Evolutionary conservation across 2,329 filamentous ascomycete genomes (phyloP).

Genomic region (Epichloe uncinata): DNA sequence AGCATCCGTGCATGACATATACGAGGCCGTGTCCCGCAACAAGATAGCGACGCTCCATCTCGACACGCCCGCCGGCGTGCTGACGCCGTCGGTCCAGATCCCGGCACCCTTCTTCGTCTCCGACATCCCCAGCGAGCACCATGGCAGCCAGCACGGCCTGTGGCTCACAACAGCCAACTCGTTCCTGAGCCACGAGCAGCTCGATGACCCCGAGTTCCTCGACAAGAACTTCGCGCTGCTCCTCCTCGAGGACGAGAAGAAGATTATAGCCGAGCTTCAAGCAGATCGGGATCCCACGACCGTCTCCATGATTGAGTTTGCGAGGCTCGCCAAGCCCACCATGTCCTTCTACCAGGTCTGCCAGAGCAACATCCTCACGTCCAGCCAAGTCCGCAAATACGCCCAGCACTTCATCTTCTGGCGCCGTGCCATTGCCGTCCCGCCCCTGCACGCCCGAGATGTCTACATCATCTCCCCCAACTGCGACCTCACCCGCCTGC

Average conservation of each 20-base stretch:
- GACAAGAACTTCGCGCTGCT: conserved; percentile 81
- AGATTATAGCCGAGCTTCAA: conserved; percentile 60
- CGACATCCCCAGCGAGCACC: conserved; percentile 56
- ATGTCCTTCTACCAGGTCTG: conserved; percentile 59
- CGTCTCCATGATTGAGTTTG: conserved; percentile 67
- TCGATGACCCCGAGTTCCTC: conserved; percentile 52
- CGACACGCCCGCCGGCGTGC: conserved; percentile 43
- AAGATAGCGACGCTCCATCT: conserved; percentile 77
- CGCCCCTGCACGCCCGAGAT: conserved; percentile 78
- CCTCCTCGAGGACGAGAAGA: conserved; percentile 69
- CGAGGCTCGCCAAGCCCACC: conserved; percentile 58
- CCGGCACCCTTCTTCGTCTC: conserved; percentile 56
- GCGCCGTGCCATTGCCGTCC: conserved; percentile 83
- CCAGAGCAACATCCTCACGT: conserved; percentile 56
- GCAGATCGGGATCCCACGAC: conserved; percentile 64
- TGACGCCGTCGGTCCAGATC: conserved; percentile 52
- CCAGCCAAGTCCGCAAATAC: conserved; percentile 72
- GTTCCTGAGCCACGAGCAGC: conserved; percentile 53
- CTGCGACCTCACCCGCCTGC: conserved; percentile 61
- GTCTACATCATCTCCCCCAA: conserved; percentile 88
- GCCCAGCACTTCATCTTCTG: conserved; percentile 93
- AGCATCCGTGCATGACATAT: conserved; percentile 69
- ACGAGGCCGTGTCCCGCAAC: conserved; percentile 67
- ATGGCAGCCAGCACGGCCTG: conserved; percentile 58
- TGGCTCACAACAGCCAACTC: conserved; percentile 83